Conservation (phyloP, 2,329 filamentous ascomycete genomes). For the Alternaria conjuncta region DNA sequence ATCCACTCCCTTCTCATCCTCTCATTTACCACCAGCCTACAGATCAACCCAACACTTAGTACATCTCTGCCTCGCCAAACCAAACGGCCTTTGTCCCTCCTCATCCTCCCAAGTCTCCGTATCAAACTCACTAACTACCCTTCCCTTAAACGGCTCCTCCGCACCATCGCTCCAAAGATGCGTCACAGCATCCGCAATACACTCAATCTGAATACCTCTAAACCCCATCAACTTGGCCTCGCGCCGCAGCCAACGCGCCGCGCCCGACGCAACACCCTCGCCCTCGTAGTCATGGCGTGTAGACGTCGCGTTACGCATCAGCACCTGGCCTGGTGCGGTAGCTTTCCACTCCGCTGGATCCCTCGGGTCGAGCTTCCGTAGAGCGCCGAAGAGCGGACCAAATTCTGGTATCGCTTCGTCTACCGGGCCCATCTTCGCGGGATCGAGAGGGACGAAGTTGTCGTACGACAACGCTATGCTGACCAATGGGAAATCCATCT, state of each 20-base stretch:
- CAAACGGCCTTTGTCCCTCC: slow-evolving; percentile 32
- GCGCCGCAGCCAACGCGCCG: slow-evolving; percentile 48
- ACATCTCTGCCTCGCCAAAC: slow-evolving; percentile 27
- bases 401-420: slow-evolving; percentile 33
- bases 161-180: slow-evolving; percentile 37
- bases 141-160: slow-evolving; percentile 31
- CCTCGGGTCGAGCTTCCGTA: slow-evolving; percentile 27
- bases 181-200: slow-evolving; percentile 37
- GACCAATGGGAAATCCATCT: slow-evolving; percentile 51
- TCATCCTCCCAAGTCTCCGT: slow-evolving; percentile 30
- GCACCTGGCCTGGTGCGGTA: slow-evolving; percentile 34
- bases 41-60: slow-evolving; percentile 38
- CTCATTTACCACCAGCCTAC: slow-evolving; percentile 7
- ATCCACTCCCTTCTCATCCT: not conserved
- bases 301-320: slow-evolving; percentile 48
- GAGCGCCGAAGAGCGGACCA: slow-evolving; percentile 25
- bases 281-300: slow-evolving; percentile 48
- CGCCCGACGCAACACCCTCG: slow-evolving; percentile 40
- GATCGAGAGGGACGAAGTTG: slow-evolving; percentile 30
- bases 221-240: slow-evolving; percentile 44
- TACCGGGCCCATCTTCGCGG: slow-evolving; percentile 30
- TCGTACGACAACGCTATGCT: slow-evolving; percentile 49
- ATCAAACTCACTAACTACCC: slow-evolving; percentile 30
- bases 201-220: slow-evolving; percentile 47
- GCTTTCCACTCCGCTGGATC: slow-evolving; percentile 38